Base-by-base conservation (phyloP, 257 asterid species). In the Solanum virginianum region DNA sequence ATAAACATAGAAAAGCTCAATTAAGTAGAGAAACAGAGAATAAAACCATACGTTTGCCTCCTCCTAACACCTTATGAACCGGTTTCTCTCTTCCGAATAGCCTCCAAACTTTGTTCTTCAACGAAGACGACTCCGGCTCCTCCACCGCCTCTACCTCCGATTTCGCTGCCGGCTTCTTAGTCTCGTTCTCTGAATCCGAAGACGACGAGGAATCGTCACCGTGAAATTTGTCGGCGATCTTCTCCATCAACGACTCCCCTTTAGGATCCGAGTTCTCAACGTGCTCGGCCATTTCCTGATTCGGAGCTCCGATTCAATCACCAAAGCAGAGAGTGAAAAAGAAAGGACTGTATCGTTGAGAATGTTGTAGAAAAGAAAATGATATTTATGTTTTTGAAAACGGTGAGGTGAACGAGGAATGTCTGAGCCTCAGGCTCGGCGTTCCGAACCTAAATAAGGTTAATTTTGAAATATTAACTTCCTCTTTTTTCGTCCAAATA, bases 61-160 rank as follows among this genome's bases (percentile, higher is more conserved):
- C 99, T 60, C 95, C 98, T 22, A 96, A 91, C 65, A 91, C 96
- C 89, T 90, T 86, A 91, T 94, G 98, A 84, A 93, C 94, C 29
- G 98, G 95, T 84, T 88, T 92, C 68, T 94, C 93, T 47, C 95
- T 90, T 71, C 95, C 93, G 74, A 96, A 93, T 85, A 92, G 81
- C 2, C 94, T 91, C 85, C 59, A 86, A 82, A 87, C 49, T 94
- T 90, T 91, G 59, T 53, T 84, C 93, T 93, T 93, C 29, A 91
- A 86, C 6, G 93, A 65, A 5, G 94, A 89, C 60, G 93, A 4
- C 1, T 36, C 29, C 79, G 8, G 16, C 16, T 59, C 62, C 36
- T 24, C 32, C 22, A 1, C 66, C 41, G 26, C 29, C 8, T 16
- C 36, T 1, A 80, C 41, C 74, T 84, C 80, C 72, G 49, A 15